These are phyloP conservation scores for Nakaseomyces glabratus DNA, from an alignment of 1,139 yeast genomes.

Conservation along the genomic window DNA sequence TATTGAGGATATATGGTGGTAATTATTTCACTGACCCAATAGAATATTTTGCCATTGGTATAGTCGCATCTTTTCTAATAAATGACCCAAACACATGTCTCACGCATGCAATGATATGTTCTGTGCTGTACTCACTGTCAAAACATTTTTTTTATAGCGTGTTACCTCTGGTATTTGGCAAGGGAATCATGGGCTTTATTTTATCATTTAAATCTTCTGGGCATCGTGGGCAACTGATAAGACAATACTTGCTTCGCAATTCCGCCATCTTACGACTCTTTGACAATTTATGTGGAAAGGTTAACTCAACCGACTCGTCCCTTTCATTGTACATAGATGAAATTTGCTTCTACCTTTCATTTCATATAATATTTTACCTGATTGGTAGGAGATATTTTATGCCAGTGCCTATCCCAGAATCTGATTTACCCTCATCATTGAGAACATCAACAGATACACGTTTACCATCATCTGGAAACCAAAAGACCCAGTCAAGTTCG, in stretches of 20 bases:
- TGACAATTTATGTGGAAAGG: not conserved
- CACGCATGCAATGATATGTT: slow-evolving; percentile 24
- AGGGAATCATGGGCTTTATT: not conserved
- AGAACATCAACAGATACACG: too few species aligned
- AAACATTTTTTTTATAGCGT: slow-evolving; percentile 12
- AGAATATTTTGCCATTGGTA: slow-evolving; percentile 24
- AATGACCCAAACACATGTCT: slow-evolving; percentile 26
- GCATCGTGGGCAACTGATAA: not conserved
- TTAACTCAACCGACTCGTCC: not conserved
- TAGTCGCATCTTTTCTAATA: slow-evolving; percentile 27
- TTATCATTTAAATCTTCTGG: not conserved
- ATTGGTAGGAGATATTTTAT: slow-evolving; percentile 13
- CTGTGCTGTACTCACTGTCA: slow-evolving; percentile 23
- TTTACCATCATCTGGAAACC: too few species aligned
- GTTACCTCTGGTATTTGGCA: not conserved
- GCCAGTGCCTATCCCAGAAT: too few species aligned
- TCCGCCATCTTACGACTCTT: not conserved
- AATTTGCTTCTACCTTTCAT: slow-evolving; percentile 17
- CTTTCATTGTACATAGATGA: slow-evolving; percentile 10
- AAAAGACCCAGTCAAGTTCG: too few species aligned
- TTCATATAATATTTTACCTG: slow-evolving; percentile 22
- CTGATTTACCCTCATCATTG: too few species aligned
- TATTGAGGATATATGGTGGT: slow-evolving; percentile 18
- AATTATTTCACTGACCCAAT: slow-evolving; percentile 21
- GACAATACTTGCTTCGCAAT: slow-evolving; percentile 1